These are phyloP conservation scores for Cercospora janseana DNA, from an alignment of 2,329 filamentous ascomycete species.

Conservation along the genomic window DNA sequence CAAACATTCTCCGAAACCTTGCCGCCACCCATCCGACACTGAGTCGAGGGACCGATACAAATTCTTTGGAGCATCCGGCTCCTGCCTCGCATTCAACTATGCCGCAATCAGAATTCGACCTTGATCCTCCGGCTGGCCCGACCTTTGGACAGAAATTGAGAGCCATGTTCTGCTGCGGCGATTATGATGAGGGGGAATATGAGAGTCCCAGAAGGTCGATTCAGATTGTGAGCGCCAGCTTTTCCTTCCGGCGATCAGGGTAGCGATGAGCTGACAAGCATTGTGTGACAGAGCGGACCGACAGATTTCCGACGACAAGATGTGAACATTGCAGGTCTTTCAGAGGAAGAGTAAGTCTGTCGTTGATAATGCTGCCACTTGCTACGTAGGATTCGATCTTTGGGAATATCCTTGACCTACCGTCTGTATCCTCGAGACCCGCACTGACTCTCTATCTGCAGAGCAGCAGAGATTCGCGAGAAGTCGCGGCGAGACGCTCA, in stretches of 20 bases:
- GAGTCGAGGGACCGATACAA: slow-evolving; percentile 9
- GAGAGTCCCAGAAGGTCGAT: slow-evolving; percentile 23
- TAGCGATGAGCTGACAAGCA: neutral
- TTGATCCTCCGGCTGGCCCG: slow-evolving; percentile 5
- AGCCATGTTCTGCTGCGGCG: slow-evolving; percentile 28
- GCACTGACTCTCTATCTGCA: neutral
- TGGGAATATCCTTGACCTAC: no score
- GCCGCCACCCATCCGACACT: slow-evolving; percentile 2
- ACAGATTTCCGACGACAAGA: slow-evolving; percentile 39
- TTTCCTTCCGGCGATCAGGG: neutral
- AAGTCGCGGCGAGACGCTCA: slow-evolving; percentile 34
- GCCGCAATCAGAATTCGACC: slow-evolving; percentile 5
- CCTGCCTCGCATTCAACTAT: neutral
- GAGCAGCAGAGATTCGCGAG: slow-evolving; percentile 30
- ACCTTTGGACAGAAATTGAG: slow-evolving; percentile 24
- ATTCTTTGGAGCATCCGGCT: neutral
- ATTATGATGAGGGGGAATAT: slow-evolving; percentile 29
- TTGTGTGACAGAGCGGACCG: slow-evolving; percentile 30
- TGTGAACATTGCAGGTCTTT: slow-evolving; percentile 34
- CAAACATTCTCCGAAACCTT: slow-evolving; percentile 16
- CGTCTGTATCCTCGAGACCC: no score
- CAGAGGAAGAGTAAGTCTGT: slow-evolving; percentile 30
- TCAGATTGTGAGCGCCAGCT: slow-evolving; percentile 27
- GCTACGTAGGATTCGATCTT: neutral
- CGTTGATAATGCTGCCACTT: neutral